phyloP scores from a whole-genome alignment of 441 rosid genomes.

The Sinapis alba region DNA sequence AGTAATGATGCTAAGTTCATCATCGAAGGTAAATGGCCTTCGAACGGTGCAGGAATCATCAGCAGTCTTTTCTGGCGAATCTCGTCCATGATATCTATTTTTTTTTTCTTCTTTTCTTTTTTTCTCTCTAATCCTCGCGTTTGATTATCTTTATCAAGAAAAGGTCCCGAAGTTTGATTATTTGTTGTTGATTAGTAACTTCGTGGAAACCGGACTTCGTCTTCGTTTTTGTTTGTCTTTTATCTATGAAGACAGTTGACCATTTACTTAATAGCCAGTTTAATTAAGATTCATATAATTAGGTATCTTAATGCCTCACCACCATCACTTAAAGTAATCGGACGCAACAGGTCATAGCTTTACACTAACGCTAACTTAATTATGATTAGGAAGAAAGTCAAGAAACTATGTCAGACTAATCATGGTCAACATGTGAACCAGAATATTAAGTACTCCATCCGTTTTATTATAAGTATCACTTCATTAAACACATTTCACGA shows the following conservation, averaged over 20 bases:
- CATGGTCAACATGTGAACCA: too few relatives aligned
- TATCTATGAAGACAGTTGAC: neutral
- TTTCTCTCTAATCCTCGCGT: neutral
- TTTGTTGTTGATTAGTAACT: neutral
- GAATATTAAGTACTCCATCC: too few relatives aligned
- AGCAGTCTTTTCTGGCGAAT: conserved; percentile 26
- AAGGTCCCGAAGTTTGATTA: neutral
- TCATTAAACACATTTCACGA: too few relatives aligned
- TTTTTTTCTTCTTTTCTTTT: neutral
- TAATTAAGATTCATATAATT: neutral
- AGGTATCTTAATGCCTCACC: neutral
- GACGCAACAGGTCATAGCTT: neutral
- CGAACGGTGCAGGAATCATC: conserved; percentile 41
- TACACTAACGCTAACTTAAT: too few relatives aligned
- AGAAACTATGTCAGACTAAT: too few relatives aligned
- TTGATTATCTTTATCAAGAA: neutral
- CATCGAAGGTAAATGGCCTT: conserved; percentile 53
- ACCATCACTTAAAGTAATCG: neutral
- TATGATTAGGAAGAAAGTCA: too few relatives aligned
- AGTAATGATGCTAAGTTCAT: conserved; percentile 46
- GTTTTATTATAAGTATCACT: too few relatives aligned
- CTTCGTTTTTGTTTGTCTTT: neutral
- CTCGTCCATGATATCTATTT: neutral
- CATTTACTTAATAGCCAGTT: neutral
- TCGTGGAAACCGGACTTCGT: neutral